Base-by-base conservation (phyloP, 2,329 filamentous ascomycete species). In the Teratosphaeria viscida region DNA sequence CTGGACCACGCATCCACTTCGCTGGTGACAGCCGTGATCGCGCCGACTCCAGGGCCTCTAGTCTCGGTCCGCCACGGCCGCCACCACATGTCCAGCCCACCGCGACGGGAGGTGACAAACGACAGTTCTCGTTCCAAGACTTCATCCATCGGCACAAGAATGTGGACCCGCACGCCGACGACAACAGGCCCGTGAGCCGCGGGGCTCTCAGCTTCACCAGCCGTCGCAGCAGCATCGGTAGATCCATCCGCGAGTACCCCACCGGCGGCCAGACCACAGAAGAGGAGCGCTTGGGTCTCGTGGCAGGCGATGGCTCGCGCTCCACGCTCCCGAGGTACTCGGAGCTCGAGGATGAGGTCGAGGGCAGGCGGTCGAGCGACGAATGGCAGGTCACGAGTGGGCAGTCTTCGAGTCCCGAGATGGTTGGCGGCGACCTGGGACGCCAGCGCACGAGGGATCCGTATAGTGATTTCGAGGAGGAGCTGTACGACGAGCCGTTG, bases 101-200 rank as follows among this genome's bases (percentile, higher is more conserved):
- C 65, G 62, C 74, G 64, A 16, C 67, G 53, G 34, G 29, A 32
- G 70, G 58, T 77, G 83, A 87, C 11, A 82, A 90, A 61, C 89
- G 92, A 61, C 90, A 96, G 70, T 99, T 97, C 75, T 95, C 89
- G 19, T 97, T 97, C 79, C 87, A 92, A 64, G 90, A 88, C 65
- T 85, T 96, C 57, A 94, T 96, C 73, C 77, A 78, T 61, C 81
- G 85, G 56, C 76, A 79, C 65, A 78, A 78, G 61, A 56, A 61
- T 49, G 11, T 47, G 37, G 57, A 61, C 47, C 52, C 35, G 23
- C 47, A 63, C 37, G 58, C 69, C 29, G 62, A 62, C 7, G 63
- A 62, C n/a, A 53, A 63, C 5, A 66, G 73, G 11, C 72, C 73
- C 1, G 62, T 67, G n/a, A 71, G 68, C 34, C 65, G 73, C 52